A percentile compares a stretch with the other conserved stretches of the same genome.
Evolutionary conservation across 2,329 filamentous ascomycete genomes (phyloP).

Genomic region (Sarocladiaceae sp.): DNA sequence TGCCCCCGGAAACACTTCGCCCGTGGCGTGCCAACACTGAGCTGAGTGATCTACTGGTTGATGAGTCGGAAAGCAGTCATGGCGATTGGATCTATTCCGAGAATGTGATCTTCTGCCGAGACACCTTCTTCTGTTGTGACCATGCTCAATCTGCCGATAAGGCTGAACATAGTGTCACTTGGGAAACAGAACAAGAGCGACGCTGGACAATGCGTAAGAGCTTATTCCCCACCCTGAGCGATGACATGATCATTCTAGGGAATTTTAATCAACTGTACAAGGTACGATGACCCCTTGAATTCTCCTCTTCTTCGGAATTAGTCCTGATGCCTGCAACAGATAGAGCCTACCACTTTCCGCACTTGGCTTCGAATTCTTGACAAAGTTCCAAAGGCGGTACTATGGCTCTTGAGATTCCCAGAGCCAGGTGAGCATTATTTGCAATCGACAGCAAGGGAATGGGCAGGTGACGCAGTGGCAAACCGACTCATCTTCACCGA

Average conservation of each 20-base stretch:
- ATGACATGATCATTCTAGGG: conserved; percentile 85
- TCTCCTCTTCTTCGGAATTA: no score
- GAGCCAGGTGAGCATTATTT: conserved; percentile 88
- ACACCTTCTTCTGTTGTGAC: conserved; percentile 98
- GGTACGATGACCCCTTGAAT: conserved; percentile 44
- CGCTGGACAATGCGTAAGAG: conserved; percentile 93
- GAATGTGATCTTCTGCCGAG: conserved; percentile 89
- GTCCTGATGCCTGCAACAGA: conserved; percentile 52
- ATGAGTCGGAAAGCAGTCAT: conserved; percentile 63
- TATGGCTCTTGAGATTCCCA: conserved; percentile 96
- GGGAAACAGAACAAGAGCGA: conserved; percentile 76
- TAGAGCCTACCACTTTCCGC: conserved; percentile 94
- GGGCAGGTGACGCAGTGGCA: conserved; percentile 83
- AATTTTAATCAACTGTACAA: conserved; percentile 99
- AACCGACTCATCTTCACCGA: conserved; percentile 91
- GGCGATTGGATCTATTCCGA: conserved; percentile 94
- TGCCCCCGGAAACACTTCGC: conserved; percentile 76
- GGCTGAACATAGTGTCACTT: conserved; percentile 62
- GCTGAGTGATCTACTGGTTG: conserved; percentile 63
- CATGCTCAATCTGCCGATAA: conserved; percentile 86
- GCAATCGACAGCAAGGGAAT: conserved; percentile 70
- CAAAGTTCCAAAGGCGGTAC: conserved; percentile 76
- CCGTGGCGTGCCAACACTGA: conserved; percentile 73
- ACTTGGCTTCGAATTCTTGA: conserved; percentile 91
- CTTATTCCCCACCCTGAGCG: conserved; percentile 76